phyloP scores from a whole-genome alignment of 352 stramenopile genomes.

The Phytophthora sojae region DNA sequence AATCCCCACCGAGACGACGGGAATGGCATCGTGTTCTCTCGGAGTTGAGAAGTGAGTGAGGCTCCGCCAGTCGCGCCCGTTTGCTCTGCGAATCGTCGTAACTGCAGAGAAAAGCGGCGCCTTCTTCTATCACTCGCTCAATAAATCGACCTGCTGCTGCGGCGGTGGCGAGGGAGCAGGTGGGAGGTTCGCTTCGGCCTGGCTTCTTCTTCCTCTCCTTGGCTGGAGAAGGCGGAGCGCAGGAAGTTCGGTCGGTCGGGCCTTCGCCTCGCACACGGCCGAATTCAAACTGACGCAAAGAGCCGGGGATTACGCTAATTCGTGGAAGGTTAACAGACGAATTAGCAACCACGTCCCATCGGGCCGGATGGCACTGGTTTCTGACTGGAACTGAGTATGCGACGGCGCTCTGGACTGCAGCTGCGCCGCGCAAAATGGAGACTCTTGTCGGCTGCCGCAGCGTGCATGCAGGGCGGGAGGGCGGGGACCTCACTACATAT shows the following conservation, averaged over 20 bases:
- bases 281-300: slow-evolving; percentile 24
- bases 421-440: neutral
- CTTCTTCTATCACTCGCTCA: neutral
- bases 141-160: neutral
- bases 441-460: neutral
- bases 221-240: neutral
- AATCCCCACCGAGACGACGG: slow-evolving; percentile 39
- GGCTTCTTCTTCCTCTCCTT: slow-evolving; percentile 18
- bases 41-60: neutral
- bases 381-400: slow-evolving; percentile 3
- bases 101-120: slow-evolving; percentile 30
- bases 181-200: neutral
- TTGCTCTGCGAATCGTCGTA: slow-evolving; percentile 4
- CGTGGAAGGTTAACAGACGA: slow-evolving; percentile 16
- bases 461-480: neutral
- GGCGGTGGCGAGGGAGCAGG: neutral
- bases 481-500: neutral
- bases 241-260: neutral
- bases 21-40: slow-evolving; percentile 30
- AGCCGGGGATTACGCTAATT: slow-evolving; percentile 26
- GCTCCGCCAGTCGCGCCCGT: slow-evolving; percentile 16
- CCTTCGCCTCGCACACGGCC: neutral
- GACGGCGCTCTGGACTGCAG: neutral
- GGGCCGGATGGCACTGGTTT: neutral
- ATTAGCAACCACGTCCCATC: slow-evolving; percentile 11